phyloP scores from a whole-genome alignment of 2,329 filamentous ascomycete species.

The Neofusicoccum sp. region DNA sequence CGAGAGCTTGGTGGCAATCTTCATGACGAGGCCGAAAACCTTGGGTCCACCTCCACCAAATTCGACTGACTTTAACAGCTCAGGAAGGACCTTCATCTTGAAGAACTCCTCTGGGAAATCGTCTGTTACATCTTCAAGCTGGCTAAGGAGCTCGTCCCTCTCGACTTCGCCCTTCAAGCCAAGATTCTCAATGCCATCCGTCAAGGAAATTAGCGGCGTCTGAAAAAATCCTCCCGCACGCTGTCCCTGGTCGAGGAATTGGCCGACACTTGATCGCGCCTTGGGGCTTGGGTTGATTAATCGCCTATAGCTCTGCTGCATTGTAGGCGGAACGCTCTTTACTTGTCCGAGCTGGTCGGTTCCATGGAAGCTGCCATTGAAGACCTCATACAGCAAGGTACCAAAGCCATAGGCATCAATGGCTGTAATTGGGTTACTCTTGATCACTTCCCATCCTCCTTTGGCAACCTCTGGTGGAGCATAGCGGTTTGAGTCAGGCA shows the following conservation, averaged over 20 bases:
- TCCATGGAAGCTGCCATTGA: constrained; percentile 80
- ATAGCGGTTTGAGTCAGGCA: constrained; percentile 84
- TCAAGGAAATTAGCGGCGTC: constrained; percentile 86
- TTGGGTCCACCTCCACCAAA: constrained; percentile 95
- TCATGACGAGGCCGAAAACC: constrained; percentile 84
- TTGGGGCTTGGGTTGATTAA: constrained; percentile 89
- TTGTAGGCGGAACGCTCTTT: constrained; percentile 80
- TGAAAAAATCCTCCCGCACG: constrained; percentile 87
- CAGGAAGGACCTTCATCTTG: constrained; percentile 93
- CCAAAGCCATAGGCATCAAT: constrained; percentile 89
- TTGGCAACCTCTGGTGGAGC: constrained; percentile 84
- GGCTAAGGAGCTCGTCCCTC: constrained; percentile 65
- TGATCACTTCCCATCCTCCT: constrained; percentile 89
- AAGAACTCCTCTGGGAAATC: constrained; percentile 98
- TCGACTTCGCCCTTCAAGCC: constrained; percentile 85
- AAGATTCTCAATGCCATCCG: constrained; percentile 88
- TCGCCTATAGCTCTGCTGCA: constrained; percentile 90
- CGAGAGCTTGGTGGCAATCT: constrained; percentile 83
- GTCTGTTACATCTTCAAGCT: constrained; percentile 83
- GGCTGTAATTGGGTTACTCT: constrained; percentile 76
- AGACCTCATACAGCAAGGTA: constrained; percentile 83
- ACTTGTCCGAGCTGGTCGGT: constrained; percentile 81
- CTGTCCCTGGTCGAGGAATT: constrained; percentile 88
- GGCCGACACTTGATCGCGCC: constrained; percentile 76
- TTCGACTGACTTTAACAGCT: constrained; percentile 97